Evolutionary conservation across 352 stramenopile genomes (phyloP), one percentile per base, ranked within the genome.

Genomic region (Globisporangium polare): DNA sequence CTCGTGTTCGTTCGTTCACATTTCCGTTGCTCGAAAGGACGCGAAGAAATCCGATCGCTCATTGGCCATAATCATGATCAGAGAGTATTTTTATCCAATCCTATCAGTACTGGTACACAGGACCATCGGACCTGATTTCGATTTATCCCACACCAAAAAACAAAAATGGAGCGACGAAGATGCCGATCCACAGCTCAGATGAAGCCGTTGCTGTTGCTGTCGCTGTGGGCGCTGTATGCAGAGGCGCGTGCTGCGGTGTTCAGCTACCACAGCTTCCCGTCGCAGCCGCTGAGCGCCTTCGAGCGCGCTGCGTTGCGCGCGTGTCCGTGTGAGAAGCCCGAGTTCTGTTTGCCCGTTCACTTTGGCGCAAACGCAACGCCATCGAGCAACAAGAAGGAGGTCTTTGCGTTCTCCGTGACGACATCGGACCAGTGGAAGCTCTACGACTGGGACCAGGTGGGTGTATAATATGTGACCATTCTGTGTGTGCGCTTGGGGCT

Each of bases 391-490:
- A 75, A 75, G 49, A 79, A 80, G 17, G 81, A 94, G 62, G 72
- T 94, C 3, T 94, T 92, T 57, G 83, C 80, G 51, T 94, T 94
- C 65, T 94, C 86, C 1, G 74, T 87, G 12, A 63, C 76, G 7
- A 78, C 58, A 0, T 68, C 80, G 20, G 73, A 90, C 50, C 77
- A 76, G 3, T 94, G 86, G 86, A 84, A 81, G 47, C 73, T 74
- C 57, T 94, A 94, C 64, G 86, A 94, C 65, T 94, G 80, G 80
- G 74, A 89, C 0, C 65, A 75, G 65, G 76, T 83, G 7, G 8
- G 33, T 42, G 13, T 9, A n/a, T n/a, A n/a, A n/a, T n/a, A n/a
- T n/a, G n/a, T n/a, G n/a, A n/a, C n/a, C n/a, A n/a, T n/a, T n/a
- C n/a, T n/a, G n/a, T n/a, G n/a, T n/a, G n/a, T n/a, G n/a, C n/a